Evolutionary conservation across 768 basidiomycete genomes (phyloP).

Genomic region (Exidia glandulosa): DNA sequence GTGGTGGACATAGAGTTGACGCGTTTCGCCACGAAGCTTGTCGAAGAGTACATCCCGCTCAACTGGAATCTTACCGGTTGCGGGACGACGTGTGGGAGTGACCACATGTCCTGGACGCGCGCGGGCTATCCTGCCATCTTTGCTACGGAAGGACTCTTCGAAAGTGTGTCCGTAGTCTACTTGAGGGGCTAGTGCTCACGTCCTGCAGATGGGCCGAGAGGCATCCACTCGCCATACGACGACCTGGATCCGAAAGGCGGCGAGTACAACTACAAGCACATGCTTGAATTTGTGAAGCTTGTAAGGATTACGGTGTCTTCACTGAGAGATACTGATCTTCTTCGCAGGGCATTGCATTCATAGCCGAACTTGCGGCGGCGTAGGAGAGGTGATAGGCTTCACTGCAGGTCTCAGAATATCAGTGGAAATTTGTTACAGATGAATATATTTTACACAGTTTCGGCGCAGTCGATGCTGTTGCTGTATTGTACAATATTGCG

Average conservation of each 20-base stretch:
- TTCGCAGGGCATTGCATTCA: not conserved
- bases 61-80: constrained; percentile 1
- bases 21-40: constrained; percentile 22
- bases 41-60: not conserved
- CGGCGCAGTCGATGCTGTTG: no score
- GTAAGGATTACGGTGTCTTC: not conserved
- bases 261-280: not conserved
- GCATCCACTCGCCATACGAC: not conserved
- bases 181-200: no score
- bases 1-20: constrained; percentile 26
- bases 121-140: constrained; percentile 29
- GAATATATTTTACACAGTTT: no score
- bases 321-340: not conserved
- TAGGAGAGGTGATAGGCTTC: no score
- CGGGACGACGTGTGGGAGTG: constrained; percentile 33
- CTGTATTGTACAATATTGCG: no score
- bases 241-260: not conserved
- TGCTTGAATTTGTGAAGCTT: not conserved
- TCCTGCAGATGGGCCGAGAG: not conserved
- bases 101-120: constrained; percentile 37
- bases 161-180: no score
- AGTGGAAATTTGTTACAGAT: no score
- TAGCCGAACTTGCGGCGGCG: not conserved
- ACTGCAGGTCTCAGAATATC: no score
- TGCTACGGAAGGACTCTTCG: constrained; percentile 2